Evolutionary conservation across 345 rosid species (phyloP).

Genomic region (Limnanthes douglasii): DNA sequence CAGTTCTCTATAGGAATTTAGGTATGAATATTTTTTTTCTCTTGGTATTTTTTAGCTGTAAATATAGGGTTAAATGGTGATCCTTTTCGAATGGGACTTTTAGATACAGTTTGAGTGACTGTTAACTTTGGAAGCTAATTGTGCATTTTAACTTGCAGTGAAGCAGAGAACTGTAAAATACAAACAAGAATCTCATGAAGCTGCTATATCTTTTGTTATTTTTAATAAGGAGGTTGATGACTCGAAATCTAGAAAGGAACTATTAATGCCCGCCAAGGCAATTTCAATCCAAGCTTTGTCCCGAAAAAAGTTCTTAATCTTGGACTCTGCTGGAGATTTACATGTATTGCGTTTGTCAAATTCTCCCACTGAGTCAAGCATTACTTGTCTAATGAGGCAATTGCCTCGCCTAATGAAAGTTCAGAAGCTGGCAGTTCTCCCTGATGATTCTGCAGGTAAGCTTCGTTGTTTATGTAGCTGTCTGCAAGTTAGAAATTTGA

Average conservation of each 20-base stretch:
- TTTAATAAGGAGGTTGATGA: conserved; percentile 21
- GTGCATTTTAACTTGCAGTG: conserved; percentile 25
- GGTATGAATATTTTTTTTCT: too few relatives aligned
- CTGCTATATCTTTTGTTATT: conserved; percentile 27
- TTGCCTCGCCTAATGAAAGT: conserved; percentile 49
- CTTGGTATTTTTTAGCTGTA: too few relatives aligned
- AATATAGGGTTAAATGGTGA: too few relatives aligned
- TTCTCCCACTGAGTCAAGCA: conserved; percentile 17
- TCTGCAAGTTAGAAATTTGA: too few relatives aligned
- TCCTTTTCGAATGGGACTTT: too few relatives aligned
- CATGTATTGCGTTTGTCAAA: conserved; percentile 33
- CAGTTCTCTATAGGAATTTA: too few relatives aligned
- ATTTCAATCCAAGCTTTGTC: conserved; percentile 46
- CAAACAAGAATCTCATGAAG: conserved; percentile 29
- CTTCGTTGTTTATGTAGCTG: too few relatives aligned
- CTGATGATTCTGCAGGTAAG: conserved; percentile 51
- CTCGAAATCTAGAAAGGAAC: conserved; percentile 12
- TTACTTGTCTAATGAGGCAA: conserved; percentile 27
- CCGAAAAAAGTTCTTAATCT: conserved; percentile 32
- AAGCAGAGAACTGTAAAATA: conserved; percentile 32
- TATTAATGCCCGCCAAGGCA: conserved; percentile 22
- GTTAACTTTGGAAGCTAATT: conserved; percentile 7
- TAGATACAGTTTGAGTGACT: background rate
- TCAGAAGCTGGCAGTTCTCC: conserved; percentile 50
- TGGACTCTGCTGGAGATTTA: conserved; percentile 48